Percentiles rank a stretch among this genome's conserved stretches.
phyloP scores from a whole-genome alignment of 108 stramenopile genomes.

The Nitzschia sp. region DNA sequence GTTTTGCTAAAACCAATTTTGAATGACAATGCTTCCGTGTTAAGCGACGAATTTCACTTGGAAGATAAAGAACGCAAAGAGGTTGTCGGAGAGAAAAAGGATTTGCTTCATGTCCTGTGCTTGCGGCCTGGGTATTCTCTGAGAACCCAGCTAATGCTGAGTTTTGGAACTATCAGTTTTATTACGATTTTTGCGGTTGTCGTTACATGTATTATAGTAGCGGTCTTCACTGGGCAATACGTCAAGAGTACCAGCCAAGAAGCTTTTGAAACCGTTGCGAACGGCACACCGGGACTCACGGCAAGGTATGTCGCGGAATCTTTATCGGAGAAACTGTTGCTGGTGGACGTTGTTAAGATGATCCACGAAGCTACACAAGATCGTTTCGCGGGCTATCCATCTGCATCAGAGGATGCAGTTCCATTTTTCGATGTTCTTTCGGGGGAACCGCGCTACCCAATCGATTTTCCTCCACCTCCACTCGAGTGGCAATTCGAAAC shows the following conservation, averaged over 20 bases:
- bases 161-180: conserved; percentile 43
- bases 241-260: conserved; percentile 20
- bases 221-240: conserved; percentile 23
- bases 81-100: not conserved
- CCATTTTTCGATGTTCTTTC: conserved; percentile 45
- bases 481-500: conserved; percentile 50
- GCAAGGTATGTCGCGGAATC: conserved; percentile 43
- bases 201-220: conserved; percentile 31
- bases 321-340: conserved; percentile 10
- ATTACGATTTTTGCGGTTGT: conserved; percentile 44
- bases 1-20: conserved; percentile 14
- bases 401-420: conserved; percentile 35
- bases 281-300: conserved; percentile 13
- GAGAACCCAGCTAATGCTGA: conserved; percentile 47
- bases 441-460: conserved; percentile 16
- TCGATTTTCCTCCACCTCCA: conserved; percentile 28
- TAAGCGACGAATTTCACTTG: conserved; percentile 8
- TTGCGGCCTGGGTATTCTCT: conserved; percentile 43
- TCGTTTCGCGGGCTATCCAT: conserved; percentile 58
- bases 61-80: conserved; percentile 8
- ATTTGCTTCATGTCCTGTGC: conserved; percentile 19
- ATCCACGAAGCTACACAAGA: conserved; percentile 44
- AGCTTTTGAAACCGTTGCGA: conserved; percentile 16
- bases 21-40: conserved; percentile 4
- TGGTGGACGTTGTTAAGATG: conserved; percentile 19